Percentiles rank a stretch among this genome's conserved stretches.
These are phyloP conservation scores for Lactarius tabidus DNA, from an alignment of 768 basidiomycete species.

Conservation along the genomic window DNA sequence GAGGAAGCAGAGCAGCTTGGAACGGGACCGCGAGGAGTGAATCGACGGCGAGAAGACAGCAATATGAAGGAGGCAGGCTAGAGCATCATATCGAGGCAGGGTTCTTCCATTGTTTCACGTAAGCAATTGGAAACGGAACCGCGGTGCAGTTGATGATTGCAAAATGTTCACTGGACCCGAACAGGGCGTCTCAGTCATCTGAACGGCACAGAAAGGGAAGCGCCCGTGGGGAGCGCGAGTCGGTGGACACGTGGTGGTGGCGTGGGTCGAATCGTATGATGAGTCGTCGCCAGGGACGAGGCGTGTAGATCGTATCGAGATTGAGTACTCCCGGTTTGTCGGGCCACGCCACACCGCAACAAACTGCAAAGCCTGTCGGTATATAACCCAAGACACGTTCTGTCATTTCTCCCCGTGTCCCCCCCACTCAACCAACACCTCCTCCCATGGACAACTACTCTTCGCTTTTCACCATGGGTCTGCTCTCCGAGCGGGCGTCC, in stretches of 20 bases:
- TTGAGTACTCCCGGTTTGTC: not conserved
- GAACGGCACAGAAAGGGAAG: not conserved
- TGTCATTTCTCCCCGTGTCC: not conserved
- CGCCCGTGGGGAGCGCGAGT: not conserved
- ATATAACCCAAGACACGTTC: not conserved
- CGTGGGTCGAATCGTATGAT: not conserved
- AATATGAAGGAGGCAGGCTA: not conserved
- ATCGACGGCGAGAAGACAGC: not conserved
- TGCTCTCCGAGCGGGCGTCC: slow-evolving; percentile 21
- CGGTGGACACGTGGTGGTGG: not conserved
- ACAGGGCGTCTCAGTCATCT: not conserved
- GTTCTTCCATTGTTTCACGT: not conserved
- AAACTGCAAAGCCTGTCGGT: too few species aligned
- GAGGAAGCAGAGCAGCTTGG: not conserved
- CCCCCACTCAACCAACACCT: not conserved
- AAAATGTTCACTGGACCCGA: too few species aligned
- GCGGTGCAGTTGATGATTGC: not conserved
- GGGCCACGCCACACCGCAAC: not conserved
- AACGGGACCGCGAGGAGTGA: not conserved
- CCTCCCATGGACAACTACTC: slow-evolving; percentile 23
- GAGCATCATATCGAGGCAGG: not conserved
- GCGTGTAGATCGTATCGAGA: not conserved
- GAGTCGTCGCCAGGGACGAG: not conserved
- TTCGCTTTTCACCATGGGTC: slow-evolving; percentile 24
- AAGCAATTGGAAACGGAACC: not conserved